Conservation (phyloP, 108 stramenopile species). For the Craspedostauros australis region DNA sequence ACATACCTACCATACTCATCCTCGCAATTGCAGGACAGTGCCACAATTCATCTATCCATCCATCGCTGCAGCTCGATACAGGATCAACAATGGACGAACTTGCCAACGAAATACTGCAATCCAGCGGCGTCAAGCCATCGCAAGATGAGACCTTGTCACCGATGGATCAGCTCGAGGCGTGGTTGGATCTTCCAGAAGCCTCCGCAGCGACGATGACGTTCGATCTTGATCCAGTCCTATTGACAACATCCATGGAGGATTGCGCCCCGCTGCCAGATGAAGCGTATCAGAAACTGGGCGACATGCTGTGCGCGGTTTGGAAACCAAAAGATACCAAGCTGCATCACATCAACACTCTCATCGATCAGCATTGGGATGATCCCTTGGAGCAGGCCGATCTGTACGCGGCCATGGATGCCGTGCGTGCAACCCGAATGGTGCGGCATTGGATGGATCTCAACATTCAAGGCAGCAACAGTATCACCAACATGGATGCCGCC, state of each 20-base stretch:
- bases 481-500: neutral
- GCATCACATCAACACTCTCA: slow-evolving; percentile 1
- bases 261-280: slow-evolving; percentile 9
- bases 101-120: too few relatives aligned
- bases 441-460: slow-evolving; percentile 35
- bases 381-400: slow-evolving; percentile 7
- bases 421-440: slow-evolving; percentile 22
- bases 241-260: too few relatives aligned
- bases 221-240: too few relatives aligned
- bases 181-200: slow-evolving; percentile 22
- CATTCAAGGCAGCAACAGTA: slow-evolving; percentile 3
- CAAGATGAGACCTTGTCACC: too few relatives aligned
- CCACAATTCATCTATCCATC: too few relatives aligned
- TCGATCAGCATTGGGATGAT: slow-evolving; percentile 7
- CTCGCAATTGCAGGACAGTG: too few relatives aligned
- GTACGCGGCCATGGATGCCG: slow-evolving; percentile 12
- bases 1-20: too few relatives aligned
- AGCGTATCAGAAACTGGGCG: slow-evolving; percentile 12
- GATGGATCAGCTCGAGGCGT: too few relatives aligned
- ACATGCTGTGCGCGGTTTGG: slow-evolving; percentile 18
- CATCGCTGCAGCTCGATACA: too few relatives aligned
- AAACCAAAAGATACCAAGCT: slow-evolving; percentile 3
- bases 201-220: neutral
- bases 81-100: too few relatives aligned
- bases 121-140: too few relatives aligned